Evolutionary conservation across 306 rosid genomes (phyloP), one percentile per base, ranked within the genome.

Genomic region (Acacia melanoxylon): DNA sequence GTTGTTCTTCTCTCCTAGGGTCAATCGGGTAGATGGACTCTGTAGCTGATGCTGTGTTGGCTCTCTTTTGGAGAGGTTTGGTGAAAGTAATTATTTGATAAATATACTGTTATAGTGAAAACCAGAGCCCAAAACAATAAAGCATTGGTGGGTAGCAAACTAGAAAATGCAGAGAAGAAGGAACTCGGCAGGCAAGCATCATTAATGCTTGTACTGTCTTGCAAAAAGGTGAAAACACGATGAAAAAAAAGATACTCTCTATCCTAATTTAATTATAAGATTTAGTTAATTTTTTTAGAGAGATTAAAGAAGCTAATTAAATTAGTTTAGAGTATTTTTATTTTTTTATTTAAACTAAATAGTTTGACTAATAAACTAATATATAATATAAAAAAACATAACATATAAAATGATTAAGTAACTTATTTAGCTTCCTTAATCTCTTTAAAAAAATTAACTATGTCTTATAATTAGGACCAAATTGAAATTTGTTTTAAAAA

Each of bases 211-310:
- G 83, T 78, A 73, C 70, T 68, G 40, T 59, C 81, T 49, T 7
- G 49, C 66, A 41, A 29, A 79, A 82, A 75, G 76, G 81, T 78
- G 56, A 78, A 79, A 86, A 79, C 79, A 63, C 77, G 62, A 41
- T 10, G 9, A 58, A 74, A 80, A 59, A 44, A 44, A 10, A 59
- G 35, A 13, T 8, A 22, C n/a, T n/a, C n/a, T n/a, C n/a, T n/a
- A n/a, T n/a, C n/a, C n/a, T n/a, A n/a, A n/a, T n/a, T n/a, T n/a
- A n/a, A n/a, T n/a, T n/a, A n/a, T n/a, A n/a, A n/a, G n/a, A n/a
- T n/a, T n/a, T n/a, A n/a, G n/a, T n/a, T n/a, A n/a, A n/a, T n/a
- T n/a, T n/a, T n/a, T n/a, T n/a, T n/a, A n/a, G n/a, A n/a, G n/a
- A n/a, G n/a, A n/a, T n/a, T n/a, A n/a, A n/a, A n/a, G n/a, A n/a